These are phyloP conservation scores for Panicum hallii DNA, from an alignment of 202 grass and related monocot genomes.

Conservation along the genomic window DNA sequence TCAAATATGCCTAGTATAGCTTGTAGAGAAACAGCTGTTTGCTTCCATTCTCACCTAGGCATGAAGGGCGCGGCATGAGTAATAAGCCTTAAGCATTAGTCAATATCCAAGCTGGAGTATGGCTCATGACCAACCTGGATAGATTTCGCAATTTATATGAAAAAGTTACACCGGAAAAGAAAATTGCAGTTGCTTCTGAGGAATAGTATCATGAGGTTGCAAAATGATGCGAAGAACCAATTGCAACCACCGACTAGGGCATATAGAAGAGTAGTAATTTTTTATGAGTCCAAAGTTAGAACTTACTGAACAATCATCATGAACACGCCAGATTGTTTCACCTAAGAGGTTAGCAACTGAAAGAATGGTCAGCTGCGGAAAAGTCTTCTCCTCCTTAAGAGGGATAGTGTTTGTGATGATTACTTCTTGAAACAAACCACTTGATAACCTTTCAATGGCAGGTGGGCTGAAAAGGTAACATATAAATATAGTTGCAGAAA, in stretches of 20 bases:
- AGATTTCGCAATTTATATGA: slow-evolving; percentile 7
- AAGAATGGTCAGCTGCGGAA: slow-evolving; percentile 83
- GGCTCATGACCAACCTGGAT: slow-evolving; percentile 83
- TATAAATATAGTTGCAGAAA: slow-evolving; percentile 18
- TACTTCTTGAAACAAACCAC: slow-evolving; percentile 96
- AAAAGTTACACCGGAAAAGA: neutral
- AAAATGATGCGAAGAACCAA: slow-evolving; percentile 10
- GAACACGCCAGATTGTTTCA: slow-evolving; percentile 92
- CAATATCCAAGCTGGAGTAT: slow-evolving; percentile 95
- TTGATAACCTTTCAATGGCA: slow-evolving; percentile 91
- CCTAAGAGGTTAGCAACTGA: slow-evolving; percentile 96
- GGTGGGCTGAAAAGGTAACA: slow-evolving; percentile 69
- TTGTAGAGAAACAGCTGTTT: slow-evolving; percentile 3
- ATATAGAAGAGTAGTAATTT: neutral
- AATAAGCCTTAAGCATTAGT: slow-evolving; percentile 47
- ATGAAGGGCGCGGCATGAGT: neutral
- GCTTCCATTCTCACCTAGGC: slow-evolving; percentile 33
- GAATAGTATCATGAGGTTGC: slow-evolving; percentile 5
- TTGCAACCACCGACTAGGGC: slow-evolving; percentile 5
- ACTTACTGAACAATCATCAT: slow-evolving; percentile 88
- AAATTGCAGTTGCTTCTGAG: slow-evolving; percentile 1
- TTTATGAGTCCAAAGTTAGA: slow-evolving; percentile 20
- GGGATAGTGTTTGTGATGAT: slow-evolving; percentile 96
- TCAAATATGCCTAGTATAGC: slow-evolving; percentile 2
- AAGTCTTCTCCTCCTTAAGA: slow-evolving; percentile 71